A percentile compares a stretch with the other conserved stretches of the same genome.
These are phyloP conservation scores for Pezicula radicicola DNA, from an alignment of 2,329 filamentous ascomycete genomes.

Conservation along the genomic window DNA sequence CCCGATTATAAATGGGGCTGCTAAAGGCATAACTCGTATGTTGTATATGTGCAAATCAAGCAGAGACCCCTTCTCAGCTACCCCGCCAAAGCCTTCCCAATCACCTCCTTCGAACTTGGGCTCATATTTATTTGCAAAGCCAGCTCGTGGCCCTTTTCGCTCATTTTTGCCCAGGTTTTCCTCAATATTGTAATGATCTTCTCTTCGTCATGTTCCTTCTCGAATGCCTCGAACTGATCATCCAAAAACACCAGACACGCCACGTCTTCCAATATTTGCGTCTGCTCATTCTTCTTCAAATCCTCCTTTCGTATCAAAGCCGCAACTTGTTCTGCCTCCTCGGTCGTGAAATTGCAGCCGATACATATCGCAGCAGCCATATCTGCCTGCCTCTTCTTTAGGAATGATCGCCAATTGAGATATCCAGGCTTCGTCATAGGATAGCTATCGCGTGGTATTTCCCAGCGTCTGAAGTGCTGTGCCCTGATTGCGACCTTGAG, in stretches of 20 bases:
- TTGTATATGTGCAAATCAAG: too few species aligned
- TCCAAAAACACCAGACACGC: slow-evolving; percentile 86
- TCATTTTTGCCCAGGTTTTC: slow-evolving; percentile 80
- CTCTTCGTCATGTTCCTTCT: slow-evolving; percentile 67
- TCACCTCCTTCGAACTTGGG: slow-evolving; percentile 42
- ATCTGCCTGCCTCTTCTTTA: slow-evolving; percentile 69
- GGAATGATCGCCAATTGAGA: slow-evolving; percentile 72
- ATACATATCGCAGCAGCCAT: slow-evolving; percentile 54
- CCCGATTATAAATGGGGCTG: too few species aligned
- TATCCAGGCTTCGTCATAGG: slow-evolving; percentile 76
- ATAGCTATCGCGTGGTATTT: slow-evolving; percentile 71
- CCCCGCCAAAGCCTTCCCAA: slow-evolving; percentile 58
- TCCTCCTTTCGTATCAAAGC: slow-evolving; percentile 78
- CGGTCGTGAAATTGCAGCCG: slow-evolving; percentile 29
- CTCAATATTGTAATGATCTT: slow-evolving; percentile 70
- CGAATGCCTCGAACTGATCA: slow-evolving; percentile 81
- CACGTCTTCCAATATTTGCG: slow-evolving; percentile 78
- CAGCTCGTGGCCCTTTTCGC: slow-evolving; percentile 55
- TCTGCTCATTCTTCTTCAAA: slow-evolving; percentile 60
- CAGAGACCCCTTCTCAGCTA: background rate
- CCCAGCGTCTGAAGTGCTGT: slow-evolving; percentile 82
- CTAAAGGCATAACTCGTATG: too few species aligned
- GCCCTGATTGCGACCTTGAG: slow-evolving; percentile 76
- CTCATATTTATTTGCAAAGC: slow-evolving; percentile 65
- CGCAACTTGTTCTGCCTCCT: slow-evolving; percentile 60